Percentiles rank a stretch among this genome's conserved stretches.
Evolutionary conservation across 2,329 filamentous ascomycete species (phyloP).

Genomic region (Claviceps sp.): DNA sequence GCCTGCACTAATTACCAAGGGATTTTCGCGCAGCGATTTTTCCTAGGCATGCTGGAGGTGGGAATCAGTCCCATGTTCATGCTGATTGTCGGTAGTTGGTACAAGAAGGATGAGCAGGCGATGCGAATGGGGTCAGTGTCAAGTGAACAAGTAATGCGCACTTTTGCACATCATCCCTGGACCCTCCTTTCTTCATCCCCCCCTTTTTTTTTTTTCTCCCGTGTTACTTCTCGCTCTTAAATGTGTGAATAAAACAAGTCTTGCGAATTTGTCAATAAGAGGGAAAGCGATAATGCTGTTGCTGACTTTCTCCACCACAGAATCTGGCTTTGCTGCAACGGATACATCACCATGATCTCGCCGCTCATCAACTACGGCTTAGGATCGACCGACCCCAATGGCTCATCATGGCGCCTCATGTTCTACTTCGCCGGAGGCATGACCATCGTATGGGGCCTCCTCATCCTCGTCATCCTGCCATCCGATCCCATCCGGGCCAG

Average conservation of each 20-base stretch:
- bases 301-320: slow-evolving; percentile 9
- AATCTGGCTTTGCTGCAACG: slow-evolving; percentile 26
- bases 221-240: neutral
- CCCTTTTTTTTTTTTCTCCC: neutral
- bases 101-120: slow-evolving; percentile 18
- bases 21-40: slow-evolving; percentile 25
- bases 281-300: neutral
- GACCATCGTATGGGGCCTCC: slow-evolving; percentile 36
- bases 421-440: slow-evolving; percentile 48
- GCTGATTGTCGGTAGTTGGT: slow-evolving; percentile 5
- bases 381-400: slow-evolving; percentile 36
- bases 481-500: slow-evolving; percentile 48
- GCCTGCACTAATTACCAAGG: slow-evolving; percentile 24
- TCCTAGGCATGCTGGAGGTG: slow-evolving; percentile 30
- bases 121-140: slow-evolving; percentile 18
- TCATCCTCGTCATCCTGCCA: slow-evolving; percentile 43
- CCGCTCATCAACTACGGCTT: slow-evolving; percentile 45
- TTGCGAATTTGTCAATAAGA: neutral
- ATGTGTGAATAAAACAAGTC: neutral
- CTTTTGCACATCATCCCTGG: neutral
- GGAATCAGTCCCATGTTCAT: slow-evolving; percentile 15
- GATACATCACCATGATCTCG: slow-evolving; percentile 47
- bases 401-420: slow-evolving; percentile 41
- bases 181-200: neutral
- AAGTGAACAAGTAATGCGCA: no score